phyloP scores from a whole-genome alignment of 352 stramenopile species.

The Globisporangium orthogonon region DNA sequence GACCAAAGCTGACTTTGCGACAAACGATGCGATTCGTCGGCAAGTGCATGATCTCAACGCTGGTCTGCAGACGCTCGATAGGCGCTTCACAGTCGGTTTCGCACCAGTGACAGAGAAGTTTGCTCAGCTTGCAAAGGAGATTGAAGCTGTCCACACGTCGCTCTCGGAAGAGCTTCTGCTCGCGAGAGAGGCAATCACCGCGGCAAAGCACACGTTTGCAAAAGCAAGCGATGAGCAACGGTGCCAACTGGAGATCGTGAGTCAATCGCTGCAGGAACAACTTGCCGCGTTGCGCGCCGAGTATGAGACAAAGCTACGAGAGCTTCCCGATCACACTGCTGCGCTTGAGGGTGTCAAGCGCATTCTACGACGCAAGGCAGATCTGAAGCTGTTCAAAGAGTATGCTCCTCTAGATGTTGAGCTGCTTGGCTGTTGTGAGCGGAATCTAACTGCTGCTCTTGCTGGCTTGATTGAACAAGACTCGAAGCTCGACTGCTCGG shows the following conservation, averaged over 20 bases:
- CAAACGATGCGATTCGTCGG: slow-evolving; percentile 40
- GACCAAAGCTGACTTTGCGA: slow-evolving; percentile 33
- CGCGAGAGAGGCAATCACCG: slow-evolving; percentile 22
- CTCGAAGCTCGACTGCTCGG: slow-evolving; percentile 47
- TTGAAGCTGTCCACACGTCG: slow-evolving; percentile 22
- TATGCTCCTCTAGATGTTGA: slow-evolving; percentile 13
- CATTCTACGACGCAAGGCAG: slow-evolving; percentile 43
- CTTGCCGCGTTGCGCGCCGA: slow-evolving; percentile 22
- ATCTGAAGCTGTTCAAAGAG: slow-evolving; percentile 63
- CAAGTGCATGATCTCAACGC: slow-evolving; percentile 48
- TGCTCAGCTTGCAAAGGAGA: slow-evolving; percentile 29
- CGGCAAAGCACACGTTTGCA: slow-evolving; percentile 23
- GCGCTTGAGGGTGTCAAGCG: slow-evolving; percentile 40
- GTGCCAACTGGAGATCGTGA: slow-evolving; percentile 20
- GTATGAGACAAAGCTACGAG: slow-evolving; percentile 35
- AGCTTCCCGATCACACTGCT: slow-evolving; percentile 32
- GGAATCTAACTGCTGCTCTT: too few species aligned
- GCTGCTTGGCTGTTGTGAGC: background rate
- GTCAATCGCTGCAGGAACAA: slow-evolving; percentile 19
- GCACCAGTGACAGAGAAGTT: slow-evolving; percentile 38
- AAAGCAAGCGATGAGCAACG: slow-evolving; percentile 25
- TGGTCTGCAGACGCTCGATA: slow-evolving; percentile 40
- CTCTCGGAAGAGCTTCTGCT: slow-evolving; percentile 31
- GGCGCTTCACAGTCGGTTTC: slow-evolving; percentile 27
- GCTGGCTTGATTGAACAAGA: slow-evolving; percentile 11